Conservation (phyloP, 2,329 filamentous ascomycete genomes). For the Trichoderma sp. region DNA sequence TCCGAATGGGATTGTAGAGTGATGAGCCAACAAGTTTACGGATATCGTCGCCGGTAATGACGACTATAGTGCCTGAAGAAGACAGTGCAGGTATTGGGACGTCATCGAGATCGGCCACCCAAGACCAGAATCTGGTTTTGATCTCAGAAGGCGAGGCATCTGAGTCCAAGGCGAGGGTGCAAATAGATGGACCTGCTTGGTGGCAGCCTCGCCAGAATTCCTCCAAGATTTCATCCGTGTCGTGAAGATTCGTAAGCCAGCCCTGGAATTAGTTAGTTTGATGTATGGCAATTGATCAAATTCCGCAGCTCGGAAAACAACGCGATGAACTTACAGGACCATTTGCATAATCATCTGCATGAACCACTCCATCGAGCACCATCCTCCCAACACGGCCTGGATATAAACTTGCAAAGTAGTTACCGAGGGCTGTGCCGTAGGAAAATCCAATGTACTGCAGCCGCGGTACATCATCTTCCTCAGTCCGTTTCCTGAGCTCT, state of each 20-base stretch:
- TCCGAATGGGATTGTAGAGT: neutral
- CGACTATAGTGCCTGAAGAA: neutral
- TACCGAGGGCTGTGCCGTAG: slow-evolving; percentile 43
- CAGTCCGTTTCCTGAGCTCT: neutral
- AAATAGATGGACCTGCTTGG: slow-evolving; percentile 3
- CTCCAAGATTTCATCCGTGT: neutral
- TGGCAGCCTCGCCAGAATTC: neutral
- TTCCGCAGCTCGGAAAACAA: neutral
- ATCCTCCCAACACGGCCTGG: slow-evolving; percentile 45
- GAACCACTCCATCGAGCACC: slow-evolving; percentile 41
- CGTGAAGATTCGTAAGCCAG: neutral
- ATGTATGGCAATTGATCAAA: neutral
- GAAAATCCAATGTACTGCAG: slow-evolving; percentile 42
- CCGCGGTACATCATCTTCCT: neutral
- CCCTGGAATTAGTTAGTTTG: neutral
- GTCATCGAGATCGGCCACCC: neutral
- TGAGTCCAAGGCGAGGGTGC: neutral
- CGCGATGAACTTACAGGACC: neutral
- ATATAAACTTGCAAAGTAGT: slow-evolving; percentile 44
- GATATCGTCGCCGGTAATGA: slow-evolving; percentile 1
- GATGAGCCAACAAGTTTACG: neutral
- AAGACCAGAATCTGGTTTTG: neutral
- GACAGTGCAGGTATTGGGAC: neutral
- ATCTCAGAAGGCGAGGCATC: neutral
- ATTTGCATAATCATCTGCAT: slow-evolving; percentile 21